phyloP scores from a whole-genome alignment of 805 yeast species.

The Saccharomycopsis fermentans region DNA sequence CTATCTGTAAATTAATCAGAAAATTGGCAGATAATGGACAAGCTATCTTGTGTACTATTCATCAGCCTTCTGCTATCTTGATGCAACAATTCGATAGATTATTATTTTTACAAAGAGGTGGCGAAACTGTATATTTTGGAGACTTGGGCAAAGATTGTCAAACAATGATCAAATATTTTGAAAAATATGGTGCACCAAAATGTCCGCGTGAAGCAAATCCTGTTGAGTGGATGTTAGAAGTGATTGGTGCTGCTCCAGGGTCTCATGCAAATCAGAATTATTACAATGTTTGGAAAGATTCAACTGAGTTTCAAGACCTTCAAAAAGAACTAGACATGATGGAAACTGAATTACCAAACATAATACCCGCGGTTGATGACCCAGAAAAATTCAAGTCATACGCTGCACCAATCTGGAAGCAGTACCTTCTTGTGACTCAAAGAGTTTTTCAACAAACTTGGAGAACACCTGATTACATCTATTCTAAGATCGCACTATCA shows the following conservation, averaged over 20 bases:
- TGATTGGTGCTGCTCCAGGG: slow-evolving; percentile 77
- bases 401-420: slow-evolving; percentile 36
- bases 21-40: slow-evolving; percentile 63
- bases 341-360: slow-evolving; percentile 36
- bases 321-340: slow-evolving; percentile 42
- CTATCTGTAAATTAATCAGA: slow-evolving; percentile 56
- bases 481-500: slow-evolving; percentile 46
- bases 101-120: slow-evolving; percentile 62
- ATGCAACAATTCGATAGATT: slow-evolving; percentile 60
- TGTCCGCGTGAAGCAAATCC: slow-evolving; percentile 58
- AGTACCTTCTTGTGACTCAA: slow-evolving; percentile 34
- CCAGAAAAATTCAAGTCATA: slow-evolving; percentile 26
- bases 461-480: slow-evolving; percentile 53
- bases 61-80: slow-evolving; percentile 66
- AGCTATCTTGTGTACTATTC: slow-evolving; percentile 67
- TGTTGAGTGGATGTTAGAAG: slow-evolving; percentile 65
- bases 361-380: slow-evolving; percentile 25
- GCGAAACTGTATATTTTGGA: slow-evolving; percentile 74
- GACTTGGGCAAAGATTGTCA: slow-evolving; percentile 59
- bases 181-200: slow-evolving; percentile 58
- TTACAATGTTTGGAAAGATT: slow-evolving; percentile 50
- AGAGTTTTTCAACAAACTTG: slow-evolving; percentile 53
- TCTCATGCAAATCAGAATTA: slow-evolving; percentile 50
- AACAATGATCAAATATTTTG: slow-evolving; percentile 55
- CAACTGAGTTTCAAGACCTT: slow-evolving; percentile 40